Evolutionary conservation across 495 filamentous ascomycete species (phyloP).

Genomic region (Penicillium samsonianum): DNA sequence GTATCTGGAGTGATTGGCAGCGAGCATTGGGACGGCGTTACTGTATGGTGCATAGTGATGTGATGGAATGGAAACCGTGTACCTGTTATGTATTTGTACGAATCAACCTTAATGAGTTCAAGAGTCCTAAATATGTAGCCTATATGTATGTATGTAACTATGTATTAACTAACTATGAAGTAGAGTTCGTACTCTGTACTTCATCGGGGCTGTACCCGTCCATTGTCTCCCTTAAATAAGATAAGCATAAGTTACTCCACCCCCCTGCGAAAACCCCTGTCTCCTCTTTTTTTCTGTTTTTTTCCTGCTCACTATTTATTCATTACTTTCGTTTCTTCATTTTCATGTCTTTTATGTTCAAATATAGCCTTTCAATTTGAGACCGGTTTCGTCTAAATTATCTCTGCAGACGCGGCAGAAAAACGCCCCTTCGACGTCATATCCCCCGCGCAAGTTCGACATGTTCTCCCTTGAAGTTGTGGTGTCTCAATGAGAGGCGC

Average conservation of each 20-base stretch:
- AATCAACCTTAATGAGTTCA: neutral
- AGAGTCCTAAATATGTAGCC: neutral
- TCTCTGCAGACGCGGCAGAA: constrained; percentile 10
- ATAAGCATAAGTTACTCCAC: constrained; percentile 1
- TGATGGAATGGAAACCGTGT: constrained; percentile 19
- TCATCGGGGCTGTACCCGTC: neutral
- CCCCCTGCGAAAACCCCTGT: neutral
- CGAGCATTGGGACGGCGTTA: constrained; percentile 37
- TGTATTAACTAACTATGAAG: too few species aligned
- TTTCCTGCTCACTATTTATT: neutral
- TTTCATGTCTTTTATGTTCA: neutral
- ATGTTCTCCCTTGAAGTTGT: constrained; percentile 5
- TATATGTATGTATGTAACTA: neutral
- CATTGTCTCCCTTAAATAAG: neutral
- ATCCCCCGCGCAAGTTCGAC: constrained; percentile 5
- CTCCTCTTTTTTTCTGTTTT: neutral
- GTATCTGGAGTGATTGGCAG: constrained; percentile 19
- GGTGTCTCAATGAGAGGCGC: constrained; percentile 11
- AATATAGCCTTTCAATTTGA: neutral
- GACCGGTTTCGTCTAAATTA: neutral
- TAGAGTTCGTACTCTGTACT: neutral
- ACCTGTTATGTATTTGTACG: constrained; percentile 11
- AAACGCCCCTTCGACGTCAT: constrained; percentile 10
- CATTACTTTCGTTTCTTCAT: neutral
- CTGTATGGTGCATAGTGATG: constrained; percentile 15